These are phyloP conservation scores for Exophiala calicioides DNA, from an alignment of 2,329 filamentous ascomycete species.

Conservation along the genomic window DNA sequence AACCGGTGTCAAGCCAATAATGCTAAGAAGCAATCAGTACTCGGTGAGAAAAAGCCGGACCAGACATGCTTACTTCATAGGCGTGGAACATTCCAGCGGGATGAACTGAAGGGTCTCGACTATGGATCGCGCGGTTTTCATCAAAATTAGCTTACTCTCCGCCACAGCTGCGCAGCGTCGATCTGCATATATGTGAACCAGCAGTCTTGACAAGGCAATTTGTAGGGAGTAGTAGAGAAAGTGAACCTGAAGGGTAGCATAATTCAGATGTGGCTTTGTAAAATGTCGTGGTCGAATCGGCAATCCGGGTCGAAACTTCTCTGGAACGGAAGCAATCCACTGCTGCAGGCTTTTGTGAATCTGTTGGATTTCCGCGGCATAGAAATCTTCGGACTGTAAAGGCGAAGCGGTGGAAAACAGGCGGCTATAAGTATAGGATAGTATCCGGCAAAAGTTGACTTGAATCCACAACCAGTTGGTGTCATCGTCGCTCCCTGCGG, in stretches of 20 bases:
- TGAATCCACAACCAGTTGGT: constrained; percentile 41
- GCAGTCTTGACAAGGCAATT: constrained; percentile 37
- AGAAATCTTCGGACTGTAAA: constrained; percentile 17
- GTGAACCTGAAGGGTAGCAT: constrained; percentile 33
- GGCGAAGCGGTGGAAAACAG: constrained; percentile 41
- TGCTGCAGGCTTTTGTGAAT: constrained; percentile 34
- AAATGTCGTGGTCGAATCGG: constrained; percentile 26
- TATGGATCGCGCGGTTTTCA: constrained; percentile 36
- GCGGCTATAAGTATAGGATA: constrained; percentile 37
- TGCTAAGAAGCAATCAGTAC: constrained; percentile 28
- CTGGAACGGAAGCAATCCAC: constrained; percentile 37
- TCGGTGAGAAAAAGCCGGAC: not conserved
- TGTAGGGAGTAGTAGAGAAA: constrained; percentile 37
- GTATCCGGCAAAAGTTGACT: constrained; percentile 35
- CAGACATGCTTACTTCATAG: constrained; percentile 37
- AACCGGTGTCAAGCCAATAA: constrained; percentile 41
- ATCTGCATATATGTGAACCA: constrained; percentile 32
- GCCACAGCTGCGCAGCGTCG: constrained; percentile 17
- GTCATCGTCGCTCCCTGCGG: constrained; percentile 35
- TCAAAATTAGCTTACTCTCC: constrained; percentile 32
- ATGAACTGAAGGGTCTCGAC: constrained; percentile 40
- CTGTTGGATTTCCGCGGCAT: constrained; percentile 29
- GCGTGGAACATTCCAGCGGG: constrained; percentile 38
- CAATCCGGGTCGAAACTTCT: constrained; percentile 35
- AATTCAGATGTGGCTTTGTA: constrained; percentile 19